Base-by-base conservation (phyloP, 495 filamentous ascomycete genomes). In the Hypoxylon cercidicola region DNA sequence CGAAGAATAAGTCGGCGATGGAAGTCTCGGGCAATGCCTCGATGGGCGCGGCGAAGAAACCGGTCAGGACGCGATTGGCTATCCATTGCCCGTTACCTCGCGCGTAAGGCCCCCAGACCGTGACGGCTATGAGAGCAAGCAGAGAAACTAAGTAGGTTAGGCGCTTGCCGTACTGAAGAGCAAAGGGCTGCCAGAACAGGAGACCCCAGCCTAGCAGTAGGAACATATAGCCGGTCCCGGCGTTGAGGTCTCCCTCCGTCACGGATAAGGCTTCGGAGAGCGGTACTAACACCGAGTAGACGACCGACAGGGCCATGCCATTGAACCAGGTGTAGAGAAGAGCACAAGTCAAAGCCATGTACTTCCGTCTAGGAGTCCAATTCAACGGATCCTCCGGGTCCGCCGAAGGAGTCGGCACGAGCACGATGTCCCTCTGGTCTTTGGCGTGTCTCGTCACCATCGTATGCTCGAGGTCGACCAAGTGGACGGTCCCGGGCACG, bases 161-260 rank as follows among this genome's bases (percentile, higher is more conserved):
- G n/a, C 88, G 78, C 72, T 89, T 89, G 32, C 88, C 88, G 76
- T 85, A 90, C 58, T 88, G 83, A 57, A 89, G 71, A 0, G 88
- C 85, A 44, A 89, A 81, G 0, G 87, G 87, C 72, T 90, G 88
- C 88, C 88, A 90, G 68, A 89, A 85, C 2, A 90, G 69, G 53
- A 87, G 78, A 0, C 86, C 85, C 86, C 84, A 89, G 3, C 87
- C 86, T 10, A 85, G 82, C 32, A 87, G 67, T 54, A 89, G 68
- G 57, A 88, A 87, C 79, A 89, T 80, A 71, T 86, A 88, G 4
- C 87, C 87, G 0, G 86, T 90, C 28, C 88, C 87, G 50, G 84
- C 75, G 35, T 76, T 76, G 48, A 76, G 68, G 52, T 77, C 70
- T 0, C 45, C 63, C 11, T 86, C 72, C 3, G 84, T 81, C 5